Base-by-base conservation (phyloP, 2,329 filamentous ascomycete species). In the Emydomyces testavorans region DNA sequence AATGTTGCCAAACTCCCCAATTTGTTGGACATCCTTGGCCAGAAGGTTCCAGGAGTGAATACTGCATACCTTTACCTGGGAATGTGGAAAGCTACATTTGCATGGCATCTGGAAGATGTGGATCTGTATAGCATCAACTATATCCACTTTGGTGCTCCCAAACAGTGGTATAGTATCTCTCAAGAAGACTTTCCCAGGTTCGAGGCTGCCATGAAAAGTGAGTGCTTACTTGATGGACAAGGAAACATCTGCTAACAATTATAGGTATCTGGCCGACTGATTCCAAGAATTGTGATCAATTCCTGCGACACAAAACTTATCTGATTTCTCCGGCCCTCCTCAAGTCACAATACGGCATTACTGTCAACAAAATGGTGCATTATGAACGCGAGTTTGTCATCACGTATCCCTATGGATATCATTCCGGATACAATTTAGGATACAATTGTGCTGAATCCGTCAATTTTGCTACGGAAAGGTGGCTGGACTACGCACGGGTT, bases 51-150 rank as follows among this genome's bases (percentile, higher is more conserved):
- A 2, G 92, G 92, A 56, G 93, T 98, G 61, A 98, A 98, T 61
- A 98, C 90, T 1, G 90, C 92, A 1, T 98, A 98, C 61, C 77
- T 98, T 1, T 98, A 98, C 62, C 75, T 98, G 51, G 92, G 92
- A 36, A 98, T 98, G 92, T 98, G 92, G 92, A 96, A 96, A 66
- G 90, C 92, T 10, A 96, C 92, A 0, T 98, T 98, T 64, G 92
- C 92, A 6, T 98, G 92, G 92, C 92, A 98, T 75, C 71, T 98
- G 46, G 92, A 98, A 64, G 92, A 98, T 63, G 90, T 98, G 35
- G 92, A 98, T 69, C 77, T 98, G 3, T 98, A 98, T 78, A 96
- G 89, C 64, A 98, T 98, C 75, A 98, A 98, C 70, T 98, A 95
- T 65, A 88, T 98, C 51, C 92, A 98, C 62, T 98, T 98, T 64